phyloP scores from a whole-genome alignment of 2,329 filamentous ascomycete species.

The Xylariaceae sp. region DNA sequence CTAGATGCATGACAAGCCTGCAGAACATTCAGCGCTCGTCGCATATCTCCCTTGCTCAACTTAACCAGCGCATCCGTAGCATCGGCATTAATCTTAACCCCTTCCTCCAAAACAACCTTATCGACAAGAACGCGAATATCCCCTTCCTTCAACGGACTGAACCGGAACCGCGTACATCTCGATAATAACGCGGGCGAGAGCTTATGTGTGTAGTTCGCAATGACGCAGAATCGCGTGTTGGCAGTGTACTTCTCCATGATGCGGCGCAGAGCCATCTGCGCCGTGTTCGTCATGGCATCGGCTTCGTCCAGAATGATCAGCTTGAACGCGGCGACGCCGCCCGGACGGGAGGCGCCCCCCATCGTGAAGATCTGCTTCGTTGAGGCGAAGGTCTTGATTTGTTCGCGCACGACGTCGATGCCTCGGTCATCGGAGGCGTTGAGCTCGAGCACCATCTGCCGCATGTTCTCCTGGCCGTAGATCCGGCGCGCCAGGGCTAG shows the following conservation, averaged over 20 bases:
- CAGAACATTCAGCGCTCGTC: slow-evolving; percentile 86
- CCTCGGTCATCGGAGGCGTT: slow-evolving; percentile 96
- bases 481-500: slow-evolving; percentile 88
- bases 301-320: slow-evolving; percentile 97
- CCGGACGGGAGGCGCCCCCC: slow-evolving; percentile 45
- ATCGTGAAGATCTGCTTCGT: slow-evolving; percentile 92
- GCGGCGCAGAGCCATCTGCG: slow-evolving; percentile 90
- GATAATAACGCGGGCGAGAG: slow-evolving; percentile 88
- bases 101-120: slow-evolving; percentile 81
- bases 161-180: slow-evolving; percentile 88
- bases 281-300: slow-evolving; percentile 99
- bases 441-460: slow-evolving; percentile 96
- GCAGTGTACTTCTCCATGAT: slow-evolving; percentile 99
- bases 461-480: slow-evolving; percentile 86
- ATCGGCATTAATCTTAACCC: slow-evolving; percentile 73
- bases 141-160: slow-evolving; percentile 82
- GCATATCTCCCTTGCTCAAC: slow-evolving; percentile 93
- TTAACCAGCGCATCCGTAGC: slow-evolving; percentile 79
- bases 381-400: slow-evolving; percentile 98
- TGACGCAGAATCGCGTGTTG: slow-evolving; percentile 96
- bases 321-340: slow-evolving; percentile 72
- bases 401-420: slow-evolving; percentile 95
- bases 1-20: slow-evolving; percentile 96
- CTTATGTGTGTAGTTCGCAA: slow-evolving; percentile 98
- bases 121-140: slow-evolving; percentile 85